Evolutionary conservation across 148 eudicot genomes (phyloP), one percentile per base, ranked within the genome.

Genomic region (Vaccinium myrtillus): DNA sequence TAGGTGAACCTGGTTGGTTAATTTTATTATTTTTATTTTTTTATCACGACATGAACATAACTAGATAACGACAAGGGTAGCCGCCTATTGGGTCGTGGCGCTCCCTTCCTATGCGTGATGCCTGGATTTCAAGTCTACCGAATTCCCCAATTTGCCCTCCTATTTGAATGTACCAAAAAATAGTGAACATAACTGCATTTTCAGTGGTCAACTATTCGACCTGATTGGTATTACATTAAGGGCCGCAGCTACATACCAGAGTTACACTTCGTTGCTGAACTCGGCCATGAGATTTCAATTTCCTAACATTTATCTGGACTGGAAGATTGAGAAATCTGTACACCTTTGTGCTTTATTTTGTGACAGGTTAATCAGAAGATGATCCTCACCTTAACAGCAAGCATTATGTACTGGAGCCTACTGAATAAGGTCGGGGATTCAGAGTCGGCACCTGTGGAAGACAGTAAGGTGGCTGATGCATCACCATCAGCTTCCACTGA

Each of bases 401-500:
- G 99, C 93, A 94, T 96, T 46, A 96, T 94, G 99, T 96, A 94
- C 88, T 94, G 99, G 99, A 93, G 97, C 90, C 90, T 96, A 67
- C 91, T 89, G 82, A 86, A 88, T n/a, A 92, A 88, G 86, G 85
- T 90, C 48, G 91, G 84, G 36, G 89, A 90, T 50, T 79, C 87
- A 63, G 88, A 86, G 73, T 51, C 82, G 23, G 54, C 71, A 46
- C 27, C 82, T 67, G 30, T 81, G 14, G 81, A 83, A 80, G 89
- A 88, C 61, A 86, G n/a, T 32, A 86, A 78, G 58, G 54, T 78
- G 15, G 27, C 90, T 2, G 90, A 83, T 49, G 86, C 87, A 59
- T 85, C 93, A 9, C 83, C 91, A 0, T 86, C 86, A 48, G 78
- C 88, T 59, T 53, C 83, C 36, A 85, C 77, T 75, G 87, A 86